phyloP scores from a whole-genome alignment of 768 basidiomycete species.

The Cystofilobasidium capitatum region DNA sequence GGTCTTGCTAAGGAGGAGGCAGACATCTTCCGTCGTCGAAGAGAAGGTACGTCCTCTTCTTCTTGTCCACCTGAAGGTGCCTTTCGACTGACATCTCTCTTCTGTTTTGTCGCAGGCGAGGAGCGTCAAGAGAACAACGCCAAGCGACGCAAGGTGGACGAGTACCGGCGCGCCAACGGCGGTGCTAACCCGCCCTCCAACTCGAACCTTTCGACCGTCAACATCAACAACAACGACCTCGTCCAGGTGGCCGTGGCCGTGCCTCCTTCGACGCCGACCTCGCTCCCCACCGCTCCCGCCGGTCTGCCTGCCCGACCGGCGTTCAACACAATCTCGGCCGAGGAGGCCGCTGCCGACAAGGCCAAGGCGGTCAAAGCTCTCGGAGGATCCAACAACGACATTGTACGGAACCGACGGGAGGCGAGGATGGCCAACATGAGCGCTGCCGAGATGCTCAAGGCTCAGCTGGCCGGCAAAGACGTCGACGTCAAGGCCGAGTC shows the following conservation, averaged over 20 bases:
- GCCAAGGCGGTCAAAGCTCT: slow-evolving; percentile 40
- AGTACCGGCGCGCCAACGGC: slow-evolving; percentile 35
- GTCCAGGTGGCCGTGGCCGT: slow-evolving; percentile 32
- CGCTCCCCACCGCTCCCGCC: slow-evolving; percentile 47
- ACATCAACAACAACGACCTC: slow-evolving; percentile 37
- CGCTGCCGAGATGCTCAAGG: slow-evolving; percentile 87
- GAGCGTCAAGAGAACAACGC: slow-evolving; percentile 84
- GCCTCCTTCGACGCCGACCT: slow-evolving; percentile 30
- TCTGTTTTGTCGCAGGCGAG: slow-evolving; percentile 54
- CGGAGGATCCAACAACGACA: slow-evolving; percentile 71
- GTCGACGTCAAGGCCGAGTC: slow-evolving; percentile 22
- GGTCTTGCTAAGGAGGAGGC: slow-evolving; percentile 89
- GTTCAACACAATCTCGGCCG: slow-evolving; percentile 54
- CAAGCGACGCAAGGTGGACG: slow-evolving; percentile 70
- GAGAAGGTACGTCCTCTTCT: slow-evolving; percentile 62
- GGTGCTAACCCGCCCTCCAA: background rate
- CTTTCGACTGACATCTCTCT: background rate
- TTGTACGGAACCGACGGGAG: slow-evolving; percentile 78
- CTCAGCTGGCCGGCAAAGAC: slow-evolving; percentile 55
- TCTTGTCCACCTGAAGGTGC: slow-evolving; percentile 17
- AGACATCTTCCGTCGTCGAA: slow-evolving; percentile 83
- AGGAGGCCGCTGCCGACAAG: slow-evolving; percentile 19
- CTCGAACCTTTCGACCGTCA: slow-evolving; percentile 28
- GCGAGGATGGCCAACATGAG: slow-evolving; percentile 94
- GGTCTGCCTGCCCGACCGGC: slow-evolving; percentile 55